A percentile compares a stretch with the other conserved stretches of the same genome.
Evolutionary conservation across 169 alveolate genomes (phyloP).

Genomic region (Babesia sp.): DNA sequence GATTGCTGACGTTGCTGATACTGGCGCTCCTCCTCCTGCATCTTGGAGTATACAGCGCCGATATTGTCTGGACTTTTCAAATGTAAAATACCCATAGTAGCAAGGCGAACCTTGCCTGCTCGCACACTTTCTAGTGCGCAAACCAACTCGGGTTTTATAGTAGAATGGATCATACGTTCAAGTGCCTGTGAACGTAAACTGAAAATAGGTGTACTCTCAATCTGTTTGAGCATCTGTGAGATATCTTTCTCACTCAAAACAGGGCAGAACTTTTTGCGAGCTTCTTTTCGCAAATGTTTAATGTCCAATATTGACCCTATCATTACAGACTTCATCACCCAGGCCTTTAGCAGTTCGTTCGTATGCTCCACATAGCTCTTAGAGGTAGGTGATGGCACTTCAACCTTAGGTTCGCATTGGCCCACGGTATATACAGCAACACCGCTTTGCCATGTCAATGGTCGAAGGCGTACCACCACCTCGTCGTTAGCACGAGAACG

Average conservation of each 20-base stretch:
- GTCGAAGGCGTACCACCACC: conserved; percentile 38
- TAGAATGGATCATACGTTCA: conserved; percentile 75
- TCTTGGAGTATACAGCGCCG: conserved; percentile 30
- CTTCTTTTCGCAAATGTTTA: conserved; percentile 71
- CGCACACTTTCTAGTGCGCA: conserved; percentile 82
- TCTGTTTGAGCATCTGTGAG: conserved; percentile 70
- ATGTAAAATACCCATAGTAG: conserved; percentile 73
- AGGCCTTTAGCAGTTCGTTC: conserved; percentile 75
- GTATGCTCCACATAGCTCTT: conserved; percentile 70
- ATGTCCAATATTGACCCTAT: conserved; percentile 58
- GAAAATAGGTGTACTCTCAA: conserved; percentile 59
- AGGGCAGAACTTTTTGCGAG: conserved; percentile 74
- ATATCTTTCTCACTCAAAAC: conserved; percentile 76
- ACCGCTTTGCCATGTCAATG: conserved; percentile 53
- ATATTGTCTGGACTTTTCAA: conserved; percentile 69
- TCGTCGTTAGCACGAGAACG: conserved; percentile 54
- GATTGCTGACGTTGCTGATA: conserved; percentile 25
- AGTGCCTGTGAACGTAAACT: conserved; percentile 64
- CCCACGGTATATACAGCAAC: conserved; percentile 82
- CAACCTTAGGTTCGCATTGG: conserved; percentile 85
- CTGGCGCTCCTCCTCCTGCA: conserved; percentile 66
- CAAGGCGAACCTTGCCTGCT: conserved; percentile 73
- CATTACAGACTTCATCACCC: conserved; percentile 74
- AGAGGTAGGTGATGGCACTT: conserved; percentile 78
- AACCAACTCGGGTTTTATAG: conserved; percentile 79